A percentile compares a stretch with the other conserved stretches of the same genome.
Evolutionary conservation across 164 flowering plant species (phyloP).

Genomic region (Nymphaea colorata): DNA sequence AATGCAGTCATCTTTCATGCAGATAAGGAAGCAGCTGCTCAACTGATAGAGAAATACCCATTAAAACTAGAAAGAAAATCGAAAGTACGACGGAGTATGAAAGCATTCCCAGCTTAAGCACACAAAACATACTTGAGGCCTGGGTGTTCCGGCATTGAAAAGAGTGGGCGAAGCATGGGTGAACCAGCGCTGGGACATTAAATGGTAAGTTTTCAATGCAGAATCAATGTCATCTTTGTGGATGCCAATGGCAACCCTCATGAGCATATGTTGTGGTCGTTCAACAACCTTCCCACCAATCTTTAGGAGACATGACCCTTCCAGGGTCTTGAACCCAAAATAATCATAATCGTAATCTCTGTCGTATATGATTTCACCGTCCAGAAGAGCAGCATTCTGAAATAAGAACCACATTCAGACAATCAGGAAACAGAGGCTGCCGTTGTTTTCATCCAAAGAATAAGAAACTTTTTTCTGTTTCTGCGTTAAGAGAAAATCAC

Average conservation of each 20-base stretch:
- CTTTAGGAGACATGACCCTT: slow-evolving; percentile 90
- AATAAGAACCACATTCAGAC: not conserved
- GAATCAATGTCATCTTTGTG: slow-evolving; percentile 94
- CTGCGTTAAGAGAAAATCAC: too few species aligned
- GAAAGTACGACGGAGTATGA: too few species aligned
- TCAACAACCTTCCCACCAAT: slow-evolving; percentile 91
- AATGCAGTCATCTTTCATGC: slow-evolving; percentile 98
- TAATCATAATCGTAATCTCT: slow-evolving; percentile 97
- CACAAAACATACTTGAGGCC: slow-evolving; percentile 67
- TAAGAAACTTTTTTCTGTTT: too few species aligned
- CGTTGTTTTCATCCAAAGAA: too few species aligned
- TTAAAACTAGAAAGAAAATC: not conserved
- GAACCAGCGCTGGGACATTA: slow-evolving; percentile 98
- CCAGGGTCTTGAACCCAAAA: slow-evolving; percentile 98
- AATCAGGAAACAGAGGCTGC: too few species aligned
- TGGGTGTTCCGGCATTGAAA: slow-evolving; percentile 95
- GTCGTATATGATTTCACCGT: slow-evolving; percentile 96
- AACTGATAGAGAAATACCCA: slow-evolving; percentile 33
- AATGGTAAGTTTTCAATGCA: slow-evolving; percentile 78
- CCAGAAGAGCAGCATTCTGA: slow-evolving; percentile 89
- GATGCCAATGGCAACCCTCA: slow-evolving; percentile 98
- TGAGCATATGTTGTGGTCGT: slow-evolving; percentile 98
- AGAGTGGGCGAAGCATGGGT: slow-evolving; percentile 99
- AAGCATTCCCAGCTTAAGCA: not conserved
- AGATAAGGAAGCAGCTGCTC: slow-evolving; percentile 92